Base-by-base conservation (phyloP, 345 rosid genomes). In the Noccaea caerulescens region DNA sequence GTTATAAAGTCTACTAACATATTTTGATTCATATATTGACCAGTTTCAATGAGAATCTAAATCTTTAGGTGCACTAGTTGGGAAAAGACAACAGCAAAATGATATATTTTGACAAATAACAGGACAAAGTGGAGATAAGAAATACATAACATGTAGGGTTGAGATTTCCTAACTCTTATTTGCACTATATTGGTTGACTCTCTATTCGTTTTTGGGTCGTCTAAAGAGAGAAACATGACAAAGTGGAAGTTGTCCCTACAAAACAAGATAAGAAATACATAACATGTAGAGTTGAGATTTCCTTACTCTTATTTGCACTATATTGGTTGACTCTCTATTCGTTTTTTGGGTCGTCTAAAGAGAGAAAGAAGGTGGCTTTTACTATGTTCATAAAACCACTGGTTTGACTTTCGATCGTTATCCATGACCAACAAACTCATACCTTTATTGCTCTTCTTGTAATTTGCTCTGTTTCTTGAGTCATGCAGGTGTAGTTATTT, bases 381-480 rank as follows among this genome's bases (percentile, higher is more conserved):
- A 3, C 30, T 3, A 27, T 27, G 30, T 3, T 51, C 36, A 51
- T 10, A 51, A 51, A 51, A 4, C 36, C 8, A 51, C 34, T 51
- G 3, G 33, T 9, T 23, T 51, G 25, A 51, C 36, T 51, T 50
- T 51, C 1, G 14, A 25, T 51, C 33, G 5, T 25, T 51, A 7
- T 51, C 56, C 13, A 53, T 53, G 58, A 8, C 10, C 10, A 53
- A 53, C 14, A 53, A 53, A 53, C 58, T 27, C 37, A 2, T 27
- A 3, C 3, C 58, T 27, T 25, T 53, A 37, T 54, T 54, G 10
- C 39, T 32, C 58, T 12, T 54, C 58, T 7, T 32, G 39, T 33
- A 7, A 20, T 30, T 54, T 54, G 38, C 38, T 54, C 39, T 54
- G 38, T 54, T 32, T 12, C 39, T 12, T 11, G 39, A 30, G 38